A percentile compares a stretch with the other conserved stretches of the same genome.
These are phyloP conservation scores for Manihot esculenta DNA, from an alignment of 441 rosid species.

Conservation along the genomic window DNA sequence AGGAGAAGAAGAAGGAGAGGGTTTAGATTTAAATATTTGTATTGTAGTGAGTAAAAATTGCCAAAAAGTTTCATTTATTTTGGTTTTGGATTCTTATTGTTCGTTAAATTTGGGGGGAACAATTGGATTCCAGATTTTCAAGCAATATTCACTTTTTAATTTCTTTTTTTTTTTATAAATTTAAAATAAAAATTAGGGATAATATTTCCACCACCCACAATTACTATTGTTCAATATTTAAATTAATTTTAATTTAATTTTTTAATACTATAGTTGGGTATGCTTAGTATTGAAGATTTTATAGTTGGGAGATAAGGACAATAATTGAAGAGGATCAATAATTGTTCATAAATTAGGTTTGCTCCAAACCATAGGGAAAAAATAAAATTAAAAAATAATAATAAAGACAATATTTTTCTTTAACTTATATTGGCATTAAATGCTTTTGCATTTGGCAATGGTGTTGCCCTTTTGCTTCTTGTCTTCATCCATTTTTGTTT, in stretches of 20 bases:
- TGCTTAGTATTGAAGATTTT: neutral
- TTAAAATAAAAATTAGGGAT: too few relatives aligned
- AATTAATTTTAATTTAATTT: neutral
- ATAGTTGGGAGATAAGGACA: neutral
- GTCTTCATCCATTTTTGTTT: neutral
- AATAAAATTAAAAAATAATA: too few relatives aligned
- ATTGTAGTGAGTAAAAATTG: conserved; percentile 17
- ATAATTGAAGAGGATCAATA: conserved; percentile 5
- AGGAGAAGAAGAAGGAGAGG: conserved; percentile 26
- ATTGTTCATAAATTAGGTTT: neutral
- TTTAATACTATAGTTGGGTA: neutral
- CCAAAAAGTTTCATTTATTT: conserved; percentile 35
- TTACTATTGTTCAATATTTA: too few relatives aligned
- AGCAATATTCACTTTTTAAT: too few relatives aligned
- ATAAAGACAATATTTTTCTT: too few relatives aligned
- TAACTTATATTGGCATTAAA: neutral
- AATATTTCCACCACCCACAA: too few relatives aligned
- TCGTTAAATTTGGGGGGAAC: conserved; percentile 19
- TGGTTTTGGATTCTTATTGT: conserved; percentile 47
- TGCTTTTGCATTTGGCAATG: neutral
- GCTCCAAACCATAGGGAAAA: neutral
- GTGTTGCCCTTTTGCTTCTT: neutral
- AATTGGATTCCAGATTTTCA: too few relatives aligned
- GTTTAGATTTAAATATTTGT: conserved; percentile 24
- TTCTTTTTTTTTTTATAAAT: too few relatives aligned